Evolutionary conservation across 2,329 filamentous ascomycete species (phyloP), one percentile per base, ranked within the genome.

Genomic region (Exophiala xenobiotica): DNA sequence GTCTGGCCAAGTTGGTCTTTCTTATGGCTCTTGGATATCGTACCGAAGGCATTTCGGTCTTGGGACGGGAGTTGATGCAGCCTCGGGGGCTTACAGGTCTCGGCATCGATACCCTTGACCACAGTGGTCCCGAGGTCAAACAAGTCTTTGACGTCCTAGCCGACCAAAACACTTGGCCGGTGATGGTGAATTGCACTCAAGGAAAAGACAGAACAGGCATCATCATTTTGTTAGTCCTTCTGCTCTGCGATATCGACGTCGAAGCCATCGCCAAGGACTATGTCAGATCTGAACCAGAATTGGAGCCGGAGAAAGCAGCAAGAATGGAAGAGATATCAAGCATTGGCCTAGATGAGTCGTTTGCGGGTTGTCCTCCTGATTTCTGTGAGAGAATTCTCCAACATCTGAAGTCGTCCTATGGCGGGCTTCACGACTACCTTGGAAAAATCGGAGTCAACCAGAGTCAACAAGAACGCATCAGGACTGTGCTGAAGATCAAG

Each of bases 181-280:
- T 84, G 1, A 65, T 95, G 6, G 72, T 93, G 2, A 89, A 95
- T 68, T 96, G 90, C 68, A 93, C 90, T 0, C 89, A 95, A 63
- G 90, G 90, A 51, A 96, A 95, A 66, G 90, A 95, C 64, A 80
- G 90, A 2, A 90, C 83, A 1, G 90, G 90, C 0, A 72, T 95
- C 9, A 74, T 88, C 8, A 74, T 89, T 4, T 73, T 86, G 33
- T 72, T 95, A 3, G 68, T 86, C 0, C 71, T 95, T 16, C 75
- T 92, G 62, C 71, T 87, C 8, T 74, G 87, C 3, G 70, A 69
- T 6, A 68, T 63, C 12, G 66, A 59, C n/a, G 35, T 56, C 4
- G 48, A 57, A 31, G 85, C 82, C 2, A 83, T 95, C 35, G 74
- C 81, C 48, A 65, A 83, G 56, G 90, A 95, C 69, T 95, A 95